Evolutionary conservation across 495 filamentous ascomycete genomes (phyloP).

Genomic region (Podospora pseudoanserina): DNA sequence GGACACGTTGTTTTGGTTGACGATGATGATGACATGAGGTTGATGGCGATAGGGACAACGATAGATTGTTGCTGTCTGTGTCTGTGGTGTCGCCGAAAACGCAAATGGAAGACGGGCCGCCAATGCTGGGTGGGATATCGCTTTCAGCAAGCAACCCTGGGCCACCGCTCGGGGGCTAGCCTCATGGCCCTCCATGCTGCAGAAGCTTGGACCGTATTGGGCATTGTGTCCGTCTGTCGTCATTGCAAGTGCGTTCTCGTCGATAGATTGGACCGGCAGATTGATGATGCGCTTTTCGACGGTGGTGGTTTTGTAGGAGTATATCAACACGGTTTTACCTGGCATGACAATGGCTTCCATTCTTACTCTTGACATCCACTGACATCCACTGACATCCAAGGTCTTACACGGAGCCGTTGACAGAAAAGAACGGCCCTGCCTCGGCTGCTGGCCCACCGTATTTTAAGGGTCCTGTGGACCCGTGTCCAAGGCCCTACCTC

Average conservation of each 20-base stretch:
- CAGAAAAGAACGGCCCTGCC: background rate
- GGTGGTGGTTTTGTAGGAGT: background rate
- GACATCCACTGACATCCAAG: background rate
- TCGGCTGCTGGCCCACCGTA: background rate
- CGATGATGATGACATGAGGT: background rate
- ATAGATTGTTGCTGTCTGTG: background rate
- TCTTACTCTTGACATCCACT: no score
- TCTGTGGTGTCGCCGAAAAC: background rate
- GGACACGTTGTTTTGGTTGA: background rate
- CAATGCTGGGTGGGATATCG: background rate
- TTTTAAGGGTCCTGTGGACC: background rate
- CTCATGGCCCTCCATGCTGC: background rate
- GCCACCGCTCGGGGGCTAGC: background rate
- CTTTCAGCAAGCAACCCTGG: background rate
- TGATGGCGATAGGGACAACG: background rate
- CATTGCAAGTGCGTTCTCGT: background rate
- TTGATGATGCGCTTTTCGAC: background rate
- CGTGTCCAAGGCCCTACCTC: background rate
- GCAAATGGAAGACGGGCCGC: background rate
- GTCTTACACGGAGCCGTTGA: background rate
- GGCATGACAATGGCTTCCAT: no score
- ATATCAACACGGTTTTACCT: no score
- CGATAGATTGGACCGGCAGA: background rate
- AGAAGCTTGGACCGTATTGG: constrained; percentile 10
- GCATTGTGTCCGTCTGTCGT: constrained; percentile 4